These are phyloP conservation scores for Calonectria hawksworthii DNA, from an alignment of 2,329 filamentous ascomycete genomes.

Conservation along the genomic window DNA sequence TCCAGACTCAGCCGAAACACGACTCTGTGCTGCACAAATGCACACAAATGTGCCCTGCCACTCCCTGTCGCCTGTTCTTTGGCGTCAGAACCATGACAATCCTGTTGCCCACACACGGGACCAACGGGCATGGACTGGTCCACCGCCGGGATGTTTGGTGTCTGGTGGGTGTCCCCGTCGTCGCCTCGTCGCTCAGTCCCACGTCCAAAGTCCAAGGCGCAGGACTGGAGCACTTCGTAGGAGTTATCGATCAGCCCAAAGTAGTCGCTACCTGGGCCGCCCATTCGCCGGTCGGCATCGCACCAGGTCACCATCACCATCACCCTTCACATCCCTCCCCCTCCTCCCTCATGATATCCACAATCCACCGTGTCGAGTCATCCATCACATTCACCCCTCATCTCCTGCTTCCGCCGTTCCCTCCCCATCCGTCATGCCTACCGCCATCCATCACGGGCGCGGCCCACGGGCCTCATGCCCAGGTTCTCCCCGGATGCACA, in stretches of 20 bases:
- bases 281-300: background rate
- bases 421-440: conserved; percentile 17
- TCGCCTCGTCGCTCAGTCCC: conserved; percentile 6
- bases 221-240: background rate
- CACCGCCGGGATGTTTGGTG: conserved; percentile 3
- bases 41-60: conserved; percentile 13
- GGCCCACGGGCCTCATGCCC: conserved; percentile 13
- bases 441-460: background rate
- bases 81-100: conserved; percentile 12
- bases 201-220: background rate
- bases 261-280: conserved; percentile 5
- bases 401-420: background rate
- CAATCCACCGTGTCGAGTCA: conserved; percentile 8
- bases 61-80: background rate
- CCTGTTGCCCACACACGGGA: background rate
- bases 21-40: conserved; percentile 12
- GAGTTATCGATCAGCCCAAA: conserved; percentile 16
- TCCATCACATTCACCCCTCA: background rate
- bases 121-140: conserved; percentile 15
- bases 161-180: background rate
- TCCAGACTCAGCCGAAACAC: conserved; percentile 19
- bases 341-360: conserved; percentile 12
- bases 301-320: conserved; percentile 16
- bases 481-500: conserved; percentile 19
- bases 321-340: conserved; percentile 15